phyloP scores from a whole-genome alignment of 2,329 filamentous ascomycete genomes.

The Seiridium cupressi region DNA sequence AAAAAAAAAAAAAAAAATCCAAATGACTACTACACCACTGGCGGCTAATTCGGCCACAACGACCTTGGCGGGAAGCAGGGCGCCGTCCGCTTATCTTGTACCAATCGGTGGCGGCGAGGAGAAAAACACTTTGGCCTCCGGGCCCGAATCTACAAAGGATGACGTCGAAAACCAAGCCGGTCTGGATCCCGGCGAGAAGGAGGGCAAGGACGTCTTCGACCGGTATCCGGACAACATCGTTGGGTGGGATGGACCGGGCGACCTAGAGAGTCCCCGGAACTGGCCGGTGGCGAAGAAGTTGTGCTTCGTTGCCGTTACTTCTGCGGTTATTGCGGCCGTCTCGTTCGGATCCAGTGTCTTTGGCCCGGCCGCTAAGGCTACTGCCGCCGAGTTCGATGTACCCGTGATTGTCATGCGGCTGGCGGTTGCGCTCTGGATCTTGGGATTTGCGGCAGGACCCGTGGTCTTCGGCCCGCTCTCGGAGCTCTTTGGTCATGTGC shows the following conservation, averaged over 20 bases:
- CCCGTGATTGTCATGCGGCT: conserved; percentile 14
- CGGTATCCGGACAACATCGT: conserved; percentile 7
- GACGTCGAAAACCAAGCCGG: too few relatives aligned
- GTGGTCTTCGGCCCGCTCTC: conserved; percentile 15
- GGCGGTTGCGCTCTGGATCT: conserved; percentile 13
- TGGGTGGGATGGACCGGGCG: conserved; percentile 16
- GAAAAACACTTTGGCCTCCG: background rate
- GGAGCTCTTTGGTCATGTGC: conserved; percentile 13
- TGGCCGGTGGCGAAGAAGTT: conserved; percentile 13
- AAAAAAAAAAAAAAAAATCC: background rate
- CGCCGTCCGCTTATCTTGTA: background rate
- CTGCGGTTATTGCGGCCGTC: conserved; percentile 12
- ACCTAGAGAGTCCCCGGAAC: conserved; percentile 16
- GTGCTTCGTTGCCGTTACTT: conserved; percentile 13
- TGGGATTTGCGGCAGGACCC: conserved; percentile 14
- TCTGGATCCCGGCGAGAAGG: background rate
- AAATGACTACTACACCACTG: background rate
- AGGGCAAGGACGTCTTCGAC: background rate
- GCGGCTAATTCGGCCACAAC: background rate
- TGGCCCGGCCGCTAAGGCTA: conserved; percentile 12
- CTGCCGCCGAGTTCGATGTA: conserved; percentile 13
- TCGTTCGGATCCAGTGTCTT: conserved; percentile 18
- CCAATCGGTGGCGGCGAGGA: background rate
- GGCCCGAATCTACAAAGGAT: background rate
- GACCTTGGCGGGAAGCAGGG: conserved; percentile 1